Evolutionary conservation across 768 basidiomycete species (phyloP).

Genomic region (Termitomyces sp.): DNA sequence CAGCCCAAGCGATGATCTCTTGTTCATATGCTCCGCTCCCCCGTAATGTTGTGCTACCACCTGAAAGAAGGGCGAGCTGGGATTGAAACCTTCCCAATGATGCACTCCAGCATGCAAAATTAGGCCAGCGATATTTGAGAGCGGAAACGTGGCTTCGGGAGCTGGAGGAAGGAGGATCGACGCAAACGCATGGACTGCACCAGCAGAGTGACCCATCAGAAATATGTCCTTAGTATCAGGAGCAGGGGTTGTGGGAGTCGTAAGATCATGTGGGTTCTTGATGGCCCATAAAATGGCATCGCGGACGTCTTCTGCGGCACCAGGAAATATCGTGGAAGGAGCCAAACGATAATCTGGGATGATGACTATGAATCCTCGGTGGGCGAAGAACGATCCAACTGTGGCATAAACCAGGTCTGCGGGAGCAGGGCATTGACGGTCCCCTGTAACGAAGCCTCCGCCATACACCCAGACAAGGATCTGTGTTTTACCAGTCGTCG

Average conservation of each 20-base stretch:
- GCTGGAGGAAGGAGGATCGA: constrained; percentile 34
- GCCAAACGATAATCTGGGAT: constrained; percentile 67
- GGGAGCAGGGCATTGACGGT: constrained; percentile 39
- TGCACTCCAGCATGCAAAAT: constrained; percentile 44
- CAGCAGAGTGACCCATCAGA: constrained; percentile 60
- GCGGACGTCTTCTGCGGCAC: constrained; percentile 48
- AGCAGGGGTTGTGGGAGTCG: constrained; percentile 20
- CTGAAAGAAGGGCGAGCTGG: constrained; percentile 18
- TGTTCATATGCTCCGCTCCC: constrained; percentile 26
- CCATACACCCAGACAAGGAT: constrained; percentile 65
- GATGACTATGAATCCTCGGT: constrained; percentile 52
- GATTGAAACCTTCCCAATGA: constrained; percentile 23
- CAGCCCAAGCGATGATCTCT: constrained; percentile 36
- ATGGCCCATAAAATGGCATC: constrained; percentile 55
- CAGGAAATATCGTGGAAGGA: constrained; percentile 52
- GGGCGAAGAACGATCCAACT: constrained; percentile 58
- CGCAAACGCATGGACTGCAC: constrained; percentile 45
- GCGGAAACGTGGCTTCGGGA: constrained; percentile 18
- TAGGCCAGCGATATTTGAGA: constrained; percentile 35
- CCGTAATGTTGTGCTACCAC: constrained; percentile 35
- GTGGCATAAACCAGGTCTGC: constrained; percentile 50
- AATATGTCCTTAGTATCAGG: constrained; percentile 39
- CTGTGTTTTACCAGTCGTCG: constrained; percentile 27
- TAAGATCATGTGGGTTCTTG: constrained; percentile 26
- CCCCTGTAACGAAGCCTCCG: constrained; percentile 53